phyloP scores from a whole-genome alignment of 2,329 filamentous ascomycete genomes.

The Fusarium praegraminearum region DNA sequence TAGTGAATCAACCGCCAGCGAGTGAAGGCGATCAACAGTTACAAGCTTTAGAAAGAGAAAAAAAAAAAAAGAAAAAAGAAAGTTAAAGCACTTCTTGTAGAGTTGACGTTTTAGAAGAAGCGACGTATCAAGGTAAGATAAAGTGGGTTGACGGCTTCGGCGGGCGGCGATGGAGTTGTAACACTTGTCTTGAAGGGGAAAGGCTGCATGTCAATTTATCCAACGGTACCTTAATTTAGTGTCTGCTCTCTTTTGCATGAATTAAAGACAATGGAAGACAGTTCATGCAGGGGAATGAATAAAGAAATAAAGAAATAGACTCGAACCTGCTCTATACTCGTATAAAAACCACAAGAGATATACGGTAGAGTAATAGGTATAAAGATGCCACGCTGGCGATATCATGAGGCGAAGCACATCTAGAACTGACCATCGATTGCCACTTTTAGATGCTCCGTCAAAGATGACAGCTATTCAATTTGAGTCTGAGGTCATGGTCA shows the following conservation, averaged over 20 bases:
- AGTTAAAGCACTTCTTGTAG: constrained; percentile 2
- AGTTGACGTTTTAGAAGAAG: constrained; percentile 37
- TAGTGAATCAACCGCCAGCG: constrained; percentile 11
- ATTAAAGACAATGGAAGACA: constrained; percentile 10
- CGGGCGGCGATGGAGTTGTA: constrained; percentile 33
- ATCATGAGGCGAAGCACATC: constrained; percentile 34
- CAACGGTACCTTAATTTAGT: constrained; percentile 32
- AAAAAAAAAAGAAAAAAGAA: neutral
- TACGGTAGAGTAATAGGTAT: no score
- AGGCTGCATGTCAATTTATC: constrained; percentile 13
- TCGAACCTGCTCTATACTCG: neutral
- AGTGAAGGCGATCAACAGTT: constrained; percentile 27
- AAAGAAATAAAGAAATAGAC: constrained; percentile 11
- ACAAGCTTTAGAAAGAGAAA: neutral
- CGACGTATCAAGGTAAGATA: constrained; percentile 40
- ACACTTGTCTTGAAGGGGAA: constrained; percentile 21
- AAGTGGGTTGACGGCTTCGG: constrained; percentile 43
- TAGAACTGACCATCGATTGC: constrained; percentile 21
- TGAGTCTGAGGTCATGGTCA: neutral
- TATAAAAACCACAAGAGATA: constrained; percentile 3
- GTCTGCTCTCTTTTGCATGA: neutral
- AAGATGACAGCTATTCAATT: neutral
- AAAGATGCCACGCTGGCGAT: constrained; percentile 48
- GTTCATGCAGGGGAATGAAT: neutral
- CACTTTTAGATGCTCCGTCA: constrained; percentile 3